Evolutionary conservation across 1,139 yeast genomes (phyloP), one percentile per base, ranked within the genome.

Genomic region (Blastobotrys ciferrii): DNA sequence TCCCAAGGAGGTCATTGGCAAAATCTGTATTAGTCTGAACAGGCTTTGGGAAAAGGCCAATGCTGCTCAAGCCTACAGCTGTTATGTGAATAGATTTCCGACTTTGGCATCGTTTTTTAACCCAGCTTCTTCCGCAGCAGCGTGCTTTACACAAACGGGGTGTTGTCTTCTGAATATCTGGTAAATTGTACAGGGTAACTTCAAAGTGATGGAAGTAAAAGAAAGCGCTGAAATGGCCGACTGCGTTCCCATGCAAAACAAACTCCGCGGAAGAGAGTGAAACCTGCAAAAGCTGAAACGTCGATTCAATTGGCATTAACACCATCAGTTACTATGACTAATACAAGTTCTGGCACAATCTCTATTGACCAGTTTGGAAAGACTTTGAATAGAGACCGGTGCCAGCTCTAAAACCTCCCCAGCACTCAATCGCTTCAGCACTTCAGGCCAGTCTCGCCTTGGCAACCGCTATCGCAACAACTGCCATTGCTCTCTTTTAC

Each of bases 41-140:
- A 23, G 43, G 9, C 47, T 40, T 32, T 54, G 57, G 57, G 43
- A 43, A 11, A 30, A 48, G 40, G 49, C 53, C 13, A 51, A 43
- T n/a, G 53, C 53, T 7, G 46, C 47, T 2, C 44, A 49, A 2
- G 57, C 57, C 7, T 54, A 54, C 45, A 53, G 48, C 7, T 31
- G 46, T 3, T 49, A 48, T 13, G 51, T 54, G 2, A 35, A 53
- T 14, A 51, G 54, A 18, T 54, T 43, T 49, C 57, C 20, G 53
- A 54, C 40, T 44, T 47, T n/a, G 51, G 51, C 15, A 41, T 49
- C 33, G 18, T 54, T 12, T 40, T 42, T 32, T 56, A 56, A 3
- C 57, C 57, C 38, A 54, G 53, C 35, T 47, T 51, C 11, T 48
- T 48, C 41, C 57, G 53, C 28, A 51, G 49, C 42, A 50, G 54